A percentile compares a stretch with the other conserved stretches of the same genome.
These are phyloP conservation scores for Phialocephala subalpina DNA, from an alignment of 2,329 filamentous ascomycete genomes.

Conservation along the genomic window DNA sequence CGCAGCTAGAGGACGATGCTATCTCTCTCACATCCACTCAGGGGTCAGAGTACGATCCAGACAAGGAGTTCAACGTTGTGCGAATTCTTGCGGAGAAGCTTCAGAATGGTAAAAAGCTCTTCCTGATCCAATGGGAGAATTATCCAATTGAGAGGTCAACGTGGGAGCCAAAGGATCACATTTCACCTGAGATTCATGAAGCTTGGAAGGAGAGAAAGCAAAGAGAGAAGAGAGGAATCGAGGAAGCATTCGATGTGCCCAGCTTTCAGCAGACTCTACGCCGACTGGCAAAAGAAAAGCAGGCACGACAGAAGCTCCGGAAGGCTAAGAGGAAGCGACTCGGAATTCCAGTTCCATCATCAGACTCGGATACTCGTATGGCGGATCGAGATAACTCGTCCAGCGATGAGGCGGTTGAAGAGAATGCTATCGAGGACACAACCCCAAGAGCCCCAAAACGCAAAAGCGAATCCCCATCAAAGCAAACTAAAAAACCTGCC, in stretches of 20 bases:
- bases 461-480: neutral
- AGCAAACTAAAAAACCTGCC: neutral
- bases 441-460: constrained; percentile 3
- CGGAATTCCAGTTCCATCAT: constrained; percentile 14
- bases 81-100: constrained; percentile 57
- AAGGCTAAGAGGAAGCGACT: constrained; percentile 33
- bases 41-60: constrained; percentile 19
- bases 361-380: constrained; percentile 1
- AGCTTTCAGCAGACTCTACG: constrained; percentile 27
- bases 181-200: constrained; percentile 49
- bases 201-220: constrained; percentile 40
- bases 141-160: constrained; percentile 65
- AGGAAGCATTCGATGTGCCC: constrained; percentile 35
- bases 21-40: constrained; percentile 64
- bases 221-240: constrained; percentile 29
- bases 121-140: constrained; percentile 70
- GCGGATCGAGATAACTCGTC: constrained; percentile 18
- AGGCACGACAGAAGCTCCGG: constrained; percentile 30
- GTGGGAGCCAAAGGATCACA: constrained; percentile 57
- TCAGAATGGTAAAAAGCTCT: constrained; percentile 50
- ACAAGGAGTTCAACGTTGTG: constrained; percentile 47
- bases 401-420: constrained; percentile 41
- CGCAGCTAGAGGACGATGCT: constrained; percentile 45
- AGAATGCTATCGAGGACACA: constrained; percentile 26
- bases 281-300: constrained; percentile 28